Percentiles rank a stretch among this genome's conserved stretches.
Conservation (phyloP, 2,329 filamentous ascomycete genomes). For the Lecanicillium sp. region DNA sequence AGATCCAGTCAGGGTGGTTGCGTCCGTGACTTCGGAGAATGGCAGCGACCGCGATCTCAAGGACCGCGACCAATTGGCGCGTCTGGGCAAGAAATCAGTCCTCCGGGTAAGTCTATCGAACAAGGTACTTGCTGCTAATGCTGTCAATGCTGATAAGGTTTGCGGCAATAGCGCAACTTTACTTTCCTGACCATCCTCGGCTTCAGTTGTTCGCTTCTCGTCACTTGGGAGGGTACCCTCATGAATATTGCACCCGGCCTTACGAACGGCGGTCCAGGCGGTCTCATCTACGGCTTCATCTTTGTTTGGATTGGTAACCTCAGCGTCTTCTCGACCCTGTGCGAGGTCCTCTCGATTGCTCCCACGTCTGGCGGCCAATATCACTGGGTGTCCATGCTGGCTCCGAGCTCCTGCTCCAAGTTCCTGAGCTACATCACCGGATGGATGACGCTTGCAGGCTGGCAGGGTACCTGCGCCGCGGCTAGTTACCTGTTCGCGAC, state of each 20-base stretch:
- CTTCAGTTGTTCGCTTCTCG: conserved; percentile 44
- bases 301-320: conserved; percentile 38
- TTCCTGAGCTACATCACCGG: conserved; percentile 45
- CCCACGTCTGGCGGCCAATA: conserved; percentile 50
- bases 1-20: not conserved
- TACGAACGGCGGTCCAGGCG: conserved; percentile 44
- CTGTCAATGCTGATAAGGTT: conserved; percentile 1
- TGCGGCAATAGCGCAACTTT: conserved; percentile 33
- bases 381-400: conserved; percentile 51
- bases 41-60: conserved; percentile 6
- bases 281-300: conserved; percentile 44
- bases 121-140: not conserved
- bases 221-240: conserved; percentile 42
- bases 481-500: conserved; percentile 35
- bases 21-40: conserved; percentile 1
- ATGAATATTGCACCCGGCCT: conserved; percentile 26
- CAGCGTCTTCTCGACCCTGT: conserved; percentile 30
- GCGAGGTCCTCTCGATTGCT: conserved; percentile 38
- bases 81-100: conserved; percentile 6
- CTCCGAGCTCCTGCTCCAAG: conserved; percentile 36
- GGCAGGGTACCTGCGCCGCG: conserved; percentile 27
- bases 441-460: conserved; percentile 43
- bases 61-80: conserved; percentile 3
- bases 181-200: conserved; percentile 41
- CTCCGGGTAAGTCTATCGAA: conserved; percentile 4